Base-by-base conservation (phyloP, 805 yeast species). In the Pichia phayaonensis region DNA sequence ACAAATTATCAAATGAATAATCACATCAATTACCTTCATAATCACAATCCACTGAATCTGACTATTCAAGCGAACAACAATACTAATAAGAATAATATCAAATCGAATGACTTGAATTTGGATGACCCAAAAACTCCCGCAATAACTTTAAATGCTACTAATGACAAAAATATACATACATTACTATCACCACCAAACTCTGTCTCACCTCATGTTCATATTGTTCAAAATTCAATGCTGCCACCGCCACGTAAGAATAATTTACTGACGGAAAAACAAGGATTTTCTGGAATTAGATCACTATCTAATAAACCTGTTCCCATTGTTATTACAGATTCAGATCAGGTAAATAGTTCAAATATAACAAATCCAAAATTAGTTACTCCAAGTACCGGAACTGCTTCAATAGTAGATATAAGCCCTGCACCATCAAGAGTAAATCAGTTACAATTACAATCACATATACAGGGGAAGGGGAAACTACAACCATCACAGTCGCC, bases 251-350 rank as follows among this genome's bases (percentile, higher is more conserved):
- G 68, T 49, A 52, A 57, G 20, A 49, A 53, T 40, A 44, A 52
- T 15, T 47, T 62, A 31, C 20, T 53, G 12, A n/a, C 20, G 16
- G 47, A 48, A 26, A 49, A 43, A 29, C 24, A 39, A 23, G 48
- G 52, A 20, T 51, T 44, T 40, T 56, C 54, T 29, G 66, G 62
- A 42, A 61, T 64, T 49, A 58, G 68, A 53, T 56, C 59, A 43
- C 43, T 58, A 16, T 50, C 60, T 12, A 61, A 62, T 51, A 65
- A 65, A 48, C 69, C 69, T 20, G 49, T 64, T 13, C 68, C 69
- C 1, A 59, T 65, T 18, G 45, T 60, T 24, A 61, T 65, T 34
- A 59, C 60, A 24, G 56, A 59, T 44, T 53, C 58, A 16, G 41
- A 40, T 23, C 38, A 34, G 7, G 2, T 16, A 11, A 38, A n/a